Evolutionary conservation across 345 rosid species (phyloP).

Genomic region (Eucalyptus leucophloia): DNA sequence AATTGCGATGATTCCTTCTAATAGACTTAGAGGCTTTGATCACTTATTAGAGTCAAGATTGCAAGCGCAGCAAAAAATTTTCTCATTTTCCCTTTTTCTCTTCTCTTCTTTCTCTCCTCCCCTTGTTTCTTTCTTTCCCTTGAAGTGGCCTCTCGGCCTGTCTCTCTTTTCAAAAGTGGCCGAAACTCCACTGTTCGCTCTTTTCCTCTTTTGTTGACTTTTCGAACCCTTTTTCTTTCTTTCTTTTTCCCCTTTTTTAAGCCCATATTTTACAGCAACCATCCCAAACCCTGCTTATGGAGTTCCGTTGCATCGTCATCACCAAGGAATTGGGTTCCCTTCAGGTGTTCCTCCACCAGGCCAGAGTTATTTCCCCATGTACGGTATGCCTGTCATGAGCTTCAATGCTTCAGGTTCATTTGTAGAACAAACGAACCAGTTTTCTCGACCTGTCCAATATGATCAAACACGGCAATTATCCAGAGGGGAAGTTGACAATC

Average conservation of each 20-base stretch:
- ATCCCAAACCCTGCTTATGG: constrained; percentile 24
- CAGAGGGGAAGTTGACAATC: constrained; percentile 14
- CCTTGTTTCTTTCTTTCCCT: too few species aligned
- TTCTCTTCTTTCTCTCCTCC: too few species aligned
- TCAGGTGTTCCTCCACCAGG: constrained; percentile 34
- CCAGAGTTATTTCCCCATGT: constrained; percentile 53
- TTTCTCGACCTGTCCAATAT: constrained; percentile 9
- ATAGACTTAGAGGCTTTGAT: too few species aligned
- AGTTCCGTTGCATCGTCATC: constrained; percentile 13
- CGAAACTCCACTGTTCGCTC: too few species aligned
- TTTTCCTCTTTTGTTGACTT: too few species aligned
- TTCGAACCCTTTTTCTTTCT: too few species aligned
- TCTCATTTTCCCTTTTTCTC: too few species aligned
- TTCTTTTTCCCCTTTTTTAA: too few species aligned
- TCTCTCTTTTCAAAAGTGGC: too few species aligned
- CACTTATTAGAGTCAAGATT: too few species aligned
- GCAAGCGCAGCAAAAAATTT: too few species aligned
- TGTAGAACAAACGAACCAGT: constrained; percentile 32
- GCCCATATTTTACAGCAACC: background rate
- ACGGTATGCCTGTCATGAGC: constrained; percentile 42
- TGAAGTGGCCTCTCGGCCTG: too few species aligned
- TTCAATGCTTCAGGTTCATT: constrained; percentile 22
- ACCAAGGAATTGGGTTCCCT: constrained; percentile 23
- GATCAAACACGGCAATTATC: constrained; percentile 12
- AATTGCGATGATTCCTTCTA: accelerated